Percentiles rank a stretch among this genome's conserved stretches.
These are phyloP conservation scores for Marchantia paleacea DNA, from an alignment of 225 moss, liverwort and hornwort species.

Conservation along the genomic window DNA sequence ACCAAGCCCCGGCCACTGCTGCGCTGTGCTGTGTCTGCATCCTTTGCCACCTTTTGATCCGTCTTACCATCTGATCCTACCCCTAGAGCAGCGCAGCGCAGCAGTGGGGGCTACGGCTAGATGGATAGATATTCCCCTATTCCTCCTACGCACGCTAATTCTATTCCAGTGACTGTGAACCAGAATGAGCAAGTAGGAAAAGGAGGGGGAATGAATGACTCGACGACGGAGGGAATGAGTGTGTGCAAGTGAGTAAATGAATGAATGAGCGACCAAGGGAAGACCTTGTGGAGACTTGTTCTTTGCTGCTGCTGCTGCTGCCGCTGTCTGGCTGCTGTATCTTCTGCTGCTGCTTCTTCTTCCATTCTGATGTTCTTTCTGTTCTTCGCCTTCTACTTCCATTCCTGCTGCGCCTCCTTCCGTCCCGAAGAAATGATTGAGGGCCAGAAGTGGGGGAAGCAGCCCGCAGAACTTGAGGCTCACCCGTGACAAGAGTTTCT, in stretches of 20 bases:
- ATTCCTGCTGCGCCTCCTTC: not conserved
- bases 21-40: not conserved
- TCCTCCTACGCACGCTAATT: not conserved
- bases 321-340: too few species aligned
- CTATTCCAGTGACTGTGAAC: not conserved
- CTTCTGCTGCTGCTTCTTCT: not conserved
- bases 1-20: not conserved
- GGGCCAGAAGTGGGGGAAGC: not conserved
- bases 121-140: not conserved
- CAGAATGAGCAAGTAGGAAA: too few species aligned
- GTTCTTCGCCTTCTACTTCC: not conserved
- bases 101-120: not conserved
- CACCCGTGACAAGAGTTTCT: slow-evolving; percentile 3
- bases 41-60: not conserved
- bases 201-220: too few species aligned
- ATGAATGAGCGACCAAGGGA: too few species aligned
- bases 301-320: too few species aligned
- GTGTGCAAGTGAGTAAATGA: too few species aligned
- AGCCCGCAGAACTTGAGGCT: not conserved
- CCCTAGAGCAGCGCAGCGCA: not conserved
- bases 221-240: too few species aligned
- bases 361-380: not conserved
- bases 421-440: not conserved
- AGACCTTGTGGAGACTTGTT: too few species aligned
- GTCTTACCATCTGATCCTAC: not conserved